Base-by-base conservation (phyloP, 495 filamentous ascomycete species). In the Hyaloscypha bicolor region DNA sequence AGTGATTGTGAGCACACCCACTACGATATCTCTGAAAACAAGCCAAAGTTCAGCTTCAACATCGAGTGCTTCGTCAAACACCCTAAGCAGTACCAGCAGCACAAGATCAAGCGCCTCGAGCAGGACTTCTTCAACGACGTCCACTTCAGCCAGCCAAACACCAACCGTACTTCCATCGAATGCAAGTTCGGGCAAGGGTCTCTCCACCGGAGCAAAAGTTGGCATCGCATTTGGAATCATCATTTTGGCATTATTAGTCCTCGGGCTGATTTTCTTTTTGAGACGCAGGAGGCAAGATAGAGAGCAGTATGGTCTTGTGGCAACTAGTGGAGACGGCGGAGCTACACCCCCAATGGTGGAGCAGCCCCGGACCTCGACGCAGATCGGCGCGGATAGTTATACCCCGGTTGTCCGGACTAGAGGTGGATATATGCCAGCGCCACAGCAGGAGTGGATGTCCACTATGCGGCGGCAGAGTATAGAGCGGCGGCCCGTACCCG, bases 21-120 rank as follows among this genome's bases (percentile, higher is more conserved):
- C 59, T 6, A 68, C 65, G 30, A 33, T 68, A 19, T 55, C 57
- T 45, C 51, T 66, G 48, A 64, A 9, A 22, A 64, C 42, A 48
- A 48, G 42, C 42, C 1, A 2, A 12, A 3, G 42, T 16, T 48
- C 42, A 48, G 2, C 25, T 25, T 25, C n/a, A n/a, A 12, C 42
- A 6, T 45, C 42, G 16, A 48, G 42, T 25, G 25, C 1, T 48
- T 48, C 42, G 4, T 12, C 4, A 4, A 48, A 6, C 42, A 48
- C 2, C 16, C 3, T 1, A 11, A 48, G 42, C 4, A 48, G 42
- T 19, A 48, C 2, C 42, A 48, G 8, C 9, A 48, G 6, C 0
- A 11, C 42, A 48, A 48, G 8, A 14, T 48, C 16, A 19, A 48
- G 42, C 42, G 11, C 8, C 42, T 48, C 42, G 11, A 48, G 42